Evolutionary conservation across 2,329 filamentous ascomycete genomes (phyloP).

Genomic region (Neonectria sp.): DNA sequence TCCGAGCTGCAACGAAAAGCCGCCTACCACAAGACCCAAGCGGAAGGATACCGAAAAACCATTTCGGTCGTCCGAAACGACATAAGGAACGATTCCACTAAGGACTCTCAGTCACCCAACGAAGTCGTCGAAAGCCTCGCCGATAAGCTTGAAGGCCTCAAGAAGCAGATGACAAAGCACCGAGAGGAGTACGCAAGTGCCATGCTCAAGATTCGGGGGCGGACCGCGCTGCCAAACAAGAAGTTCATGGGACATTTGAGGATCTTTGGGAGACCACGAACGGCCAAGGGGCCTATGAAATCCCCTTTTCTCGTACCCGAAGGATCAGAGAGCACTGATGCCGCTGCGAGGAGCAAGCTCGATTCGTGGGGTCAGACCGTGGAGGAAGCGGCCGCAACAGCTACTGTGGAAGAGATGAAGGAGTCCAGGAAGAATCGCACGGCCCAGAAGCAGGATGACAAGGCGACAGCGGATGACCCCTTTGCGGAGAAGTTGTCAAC

Average conservation of each 20-base stretch:
- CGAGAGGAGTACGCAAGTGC: slow-evolving; percentile 41
- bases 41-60: slow-evolving; percentile 47
- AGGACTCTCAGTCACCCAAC: background rate
- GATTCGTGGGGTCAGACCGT: slow-evolving; percentile 23
- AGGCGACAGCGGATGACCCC: slow-evolving; percentile 20
- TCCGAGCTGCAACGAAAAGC: slow-evolving; percentile 47
- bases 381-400: slow-evolving; percentile 25
- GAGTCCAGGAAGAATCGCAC: slow-evolving; percentile 16
- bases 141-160: slow-evolving; percentile 41
- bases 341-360: slow-evolving; percentile 15
- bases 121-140: slow-evolving; percentile 22
- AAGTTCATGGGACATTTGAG: slow-evolving; percentile 48
- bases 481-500: slow-evolving; percentile 31
- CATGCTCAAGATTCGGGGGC: slow-evolving; percentile 51
- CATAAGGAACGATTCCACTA: slow-evolving; percentile 5
- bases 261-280: slow-evolving; percentile 48
- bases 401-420: slow-evolving; percentile 26
- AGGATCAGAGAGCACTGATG: background rate
- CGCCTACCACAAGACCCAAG: slow-evolving; percentile 51
- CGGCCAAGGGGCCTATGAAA: slow-evolving; percentile 31
- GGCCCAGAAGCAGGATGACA: slow-evolving; percentile 11
- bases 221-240: slow-evolving; percentile 44
- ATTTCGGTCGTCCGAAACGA: slow-evolving; percentile 37
- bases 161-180: slow-evolving; percentile 46
- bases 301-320: slow-evolving; percentile 37